phyloP scores from a whole-genome alignment of 1,139 yeast genomes.

The Diutina catenulata region DNA sequence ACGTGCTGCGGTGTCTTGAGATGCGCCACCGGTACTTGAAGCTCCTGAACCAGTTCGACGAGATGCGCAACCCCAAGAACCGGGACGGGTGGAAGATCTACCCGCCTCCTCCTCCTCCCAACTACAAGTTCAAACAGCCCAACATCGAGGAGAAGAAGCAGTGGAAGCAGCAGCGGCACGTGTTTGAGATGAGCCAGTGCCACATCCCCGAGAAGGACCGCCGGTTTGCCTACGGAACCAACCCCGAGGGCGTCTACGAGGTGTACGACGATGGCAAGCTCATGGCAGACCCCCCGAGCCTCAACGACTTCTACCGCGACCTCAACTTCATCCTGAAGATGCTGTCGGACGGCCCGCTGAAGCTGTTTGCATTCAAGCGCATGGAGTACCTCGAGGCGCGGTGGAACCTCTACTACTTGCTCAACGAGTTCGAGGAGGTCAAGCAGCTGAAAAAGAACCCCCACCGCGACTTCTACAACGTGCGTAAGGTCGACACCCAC shows the following conservation, averaged over 20 bases:
- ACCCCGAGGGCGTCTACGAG: conserved; percentile 59
- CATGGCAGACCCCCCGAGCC: conserved; percentile 57
- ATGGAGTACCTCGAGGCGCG: conserved; percentile 90
- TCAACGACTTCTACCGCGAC: conserved; percentile 77
- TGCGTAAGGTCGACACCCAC: conserved; percentile 96
- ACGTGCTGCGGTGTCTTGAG: conserved; percentile 62
- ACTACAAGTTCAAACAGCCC: conserved; percentile 58
- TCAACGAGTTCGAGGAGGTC: conserved; percentile 88
- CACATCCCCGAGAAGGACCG: conserved; percentile 45
- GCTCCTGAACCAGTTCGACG: conserved; percentile 54
- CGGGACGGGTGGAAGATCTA: conserved; percentile 60
- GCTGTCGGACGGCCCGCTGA: conserved; percentile 94
- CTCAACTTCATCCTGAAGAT: conserved; percentile 57
- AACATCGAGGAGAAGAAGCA: conserved; percentile 34
- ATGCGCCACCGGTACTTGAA: conserved; percentile 68
- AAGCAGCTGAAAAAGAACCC: conserved; percentile 58
- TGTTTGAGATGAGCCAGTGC: conserved; percentile 50
- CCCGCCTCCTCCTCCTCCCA: conserved; percentile 91
- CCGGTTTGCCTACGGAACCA: conserved; percentile 36
- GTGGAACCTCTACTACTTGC: conserved; percentile 81
- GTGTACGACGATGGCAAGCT: conserved; percentile 28
- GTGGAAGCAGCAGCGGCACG: conserved; percentile 23
- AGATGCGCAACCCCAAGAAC: conserved; percentile 76
- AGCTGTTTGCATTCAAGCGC: conserved; percentile 90
- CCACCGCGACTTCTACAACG: conserved; percentile 95